Evolutionary conservation across 2,329 filamentous ascomycete genomes (phyloP).

Genomic region (Immersiporthe knoxdaviesiana): DNA sequence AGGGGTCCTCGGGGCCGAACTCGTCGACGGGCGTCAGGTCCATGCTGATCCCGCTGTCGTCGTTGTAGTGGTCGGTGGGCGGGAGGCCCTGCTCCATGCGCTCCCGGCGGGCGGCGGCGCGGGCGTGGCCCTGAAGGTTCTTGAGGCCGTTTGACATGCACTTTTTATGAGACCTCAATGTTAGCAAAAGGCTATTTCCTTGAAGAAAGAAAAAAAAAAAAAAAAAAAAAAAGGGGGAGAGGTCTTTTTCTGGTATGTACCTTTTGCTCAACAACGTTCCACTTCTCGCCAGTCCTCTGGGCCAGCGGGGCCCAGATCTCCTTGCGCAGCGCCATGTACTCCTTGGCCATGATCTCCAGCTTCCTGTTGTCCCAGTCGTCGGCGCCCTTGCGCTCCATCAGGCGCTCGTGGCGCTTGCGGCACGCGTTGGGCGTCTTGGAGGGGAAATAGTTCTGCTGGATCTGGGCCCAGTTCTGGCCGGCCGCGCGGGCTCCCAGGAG

Average conservation of each 20-base stretch:
- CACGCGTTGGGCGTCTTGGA: slow-evolving; percentile 81
- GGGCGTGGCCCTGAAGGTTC: slow-evolving; percentile 72
- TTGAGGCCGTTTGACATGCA: slow-evolving; percentile 85
- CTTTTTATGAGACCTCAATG: slow-evolving; percentile 47
- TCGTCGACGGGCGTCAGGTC: slow-evolving; percentile 64
- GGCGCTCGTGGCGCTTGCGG: slow-evolving; percentile 83
- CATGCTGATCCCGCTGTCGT: slow-evolving; percentile 72
- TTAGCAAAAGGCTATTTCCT: slow-evolving; percentile 18
- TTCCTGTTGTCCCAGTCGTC: slow-evolving; percentile 80
- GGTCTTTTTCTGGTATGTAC: slow-evolving; percentile 46
- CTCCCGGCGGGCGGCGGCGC: slow-evolving; percentile 68
- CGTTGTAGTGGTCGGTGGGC: slow-evolving; percentile 57
- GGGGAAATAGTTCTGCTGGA: slow-evolving; percentile 76
- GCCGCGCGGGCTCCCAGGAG: slow-evolving; percentile 72
- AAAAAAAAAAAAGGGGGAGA: too few relatives aligned
- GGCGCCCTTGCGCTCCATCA: slow-evolving; percentile 75
- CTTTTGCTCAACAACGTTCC: slow-evolving; percentile 70
- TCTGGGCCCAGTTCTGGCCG: slow-evolving; percentile 82
- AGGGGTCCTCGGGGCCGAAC: slow-evolving; percentile 54
- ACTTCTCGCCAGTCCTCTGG: slow-evolving; percentile 77
- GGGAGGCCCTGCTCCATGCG: slow-evolving; percentile 54
- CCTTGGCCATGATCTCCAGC: slow-evolving; percentile 72
- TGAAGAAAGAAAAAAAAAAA: too few relatives aligned
- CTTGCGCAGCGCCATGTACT: slow-evolving; percentile 78
- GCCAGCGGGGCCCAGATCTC: slow-evolving; percentile 82